Percentiles rank a stretch among this genome's conserved stretches.
Evolutionary conservation across 2,329 filamentous ascomycete species (phyloP).

Genomic region (Hypoxylon sp.): DNA sequence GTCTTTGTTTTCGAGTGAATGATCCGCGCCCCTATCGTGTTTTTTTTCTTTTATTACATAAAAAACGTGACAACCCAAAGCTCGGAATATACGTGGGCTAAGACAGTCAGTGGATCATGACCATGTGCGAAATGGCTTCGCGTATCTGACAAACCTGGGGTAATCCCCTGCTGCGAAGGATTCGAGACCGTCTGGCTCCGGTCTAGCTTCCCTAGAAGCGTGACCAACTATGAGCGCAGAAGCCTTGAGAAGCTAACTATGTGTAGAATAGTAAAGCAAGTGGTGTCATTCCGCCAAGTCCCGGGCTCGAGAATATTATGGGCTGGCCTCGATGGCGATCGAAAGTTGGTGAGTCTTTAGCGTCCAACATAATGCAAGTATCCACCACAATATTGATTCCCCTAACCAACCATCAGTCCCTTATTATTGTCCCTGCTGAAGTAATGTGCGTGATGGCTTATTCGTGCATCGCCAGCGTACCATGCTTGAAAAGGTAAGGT

Average conservation of each 20-base stretch:
- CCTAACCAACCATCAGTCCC: slow-evolving; percentile 31
- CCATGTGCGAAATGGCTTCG: slow-evolving; percentile 32
- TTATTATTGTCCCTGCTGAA: slow-evolving; percentile 19
- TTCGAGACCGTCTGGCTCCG: slow-evolving; percentile 29
- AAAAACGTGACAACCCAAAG: slow-evolving; percentile 9
- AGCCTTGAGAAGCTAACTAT: slow-evolving; percentile 23
- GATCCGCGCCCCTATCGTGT: slow-evolving; percentile 10
- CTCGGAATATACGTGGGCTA: slow-evolving; percentile 28
- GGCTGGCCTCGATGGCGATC: slow-evolving; percentile 16
- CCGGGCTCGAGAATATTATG: slow-evolving; percentile 22
- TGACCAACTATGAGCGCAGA: slow-evolving; percentile 8
- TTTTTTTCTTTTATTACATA: background rate
- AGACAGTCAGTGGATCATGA: slow-evolving; percentile 33
- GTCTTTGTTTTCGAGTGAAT: slow-evolving; percentile 8
- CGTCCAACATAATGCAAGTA: slow-evolving; percentile 25
- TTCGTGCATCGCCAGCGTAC: slow-evolving; percentile 36
- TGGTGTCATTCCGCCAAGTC: slow-evolving; percentile 41
- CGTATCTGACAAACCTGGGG: slow-evolving; percentile 46
- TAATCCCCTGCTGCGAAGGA: slow-evolving; percentile 32
- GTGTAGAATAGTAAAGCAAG: slow-evolving; percentile 23
- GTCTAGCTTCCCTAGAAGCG: slow-evolving; percentile 3
- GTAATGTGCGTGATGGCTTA: slow-evolving; percentile 34
- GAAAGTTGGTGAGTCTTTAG: slow-evolving; percentile 29
- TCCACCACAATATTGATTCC: slow-evolving; percentile 28
- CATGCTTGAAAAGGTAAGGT: slow-evolving; percentile 35